Evolutionary conservation across 192 early-diverging fungal genomes (phyloP), one percentile per base, ranked within the genome.

Genomic region (Mortierella alpina): DNA sequence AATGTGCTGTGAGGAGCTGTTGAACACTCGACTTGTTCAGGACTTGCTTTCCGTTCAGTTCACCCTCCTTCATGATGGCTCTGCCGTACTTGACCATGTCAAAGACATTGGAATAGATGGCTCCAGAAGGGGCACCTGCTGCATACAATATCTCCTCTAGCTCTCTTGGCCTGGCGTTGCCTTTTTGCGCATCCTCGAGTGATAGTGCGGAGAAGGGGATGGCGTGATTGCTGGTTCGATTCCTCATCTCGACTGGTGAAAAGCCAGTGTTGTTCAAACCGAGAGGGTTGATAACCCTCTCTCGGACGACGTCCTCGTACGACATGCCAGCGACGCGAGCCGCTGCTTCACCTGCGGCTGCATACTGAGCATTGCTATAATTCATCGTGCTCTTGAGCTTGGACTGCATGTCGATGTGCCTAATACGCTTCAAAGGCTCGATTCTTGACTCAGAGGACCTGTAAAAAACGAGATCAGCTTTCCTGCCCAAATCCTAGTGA

Each of bases 301-400:
- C 31, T 31, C 31, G 31, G 1, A 31, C 31, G 31, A 31, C 31
- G 31, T 31, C 31, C 31, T 31, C 31, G 31, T 31, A 31, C 31
- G 31, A 31, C 31, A 31, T 31, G 31, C 63, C 50, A 18, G 52
- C 64, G 9, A 66, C 64, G 14, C 41, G 53, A 31, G 64, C 50
- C 15, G 64, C 64, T 13, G 64, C 64, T 18, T 66, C 64, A 2
- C 64, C 64, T 13, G 64, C 64, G 20, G 41, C 39, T 17, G 50
- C 41, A 47, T 55, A 66, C 51, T 40, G 40, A 6, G 13, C 39
- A 23, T 66, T 66, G 51, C 9, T 55, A 17, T 66, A 66, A n/a
- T 55, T 44, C 17, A 17, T n/a, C 11, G 13, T 66, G 9, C 40
- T 13, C 4, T 9, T 11, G 14, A 53, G 23, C n/a, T 66, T 66